Conservation (phyloP, 257 asterid species). For the Nicotiana attenuata region DNA sequence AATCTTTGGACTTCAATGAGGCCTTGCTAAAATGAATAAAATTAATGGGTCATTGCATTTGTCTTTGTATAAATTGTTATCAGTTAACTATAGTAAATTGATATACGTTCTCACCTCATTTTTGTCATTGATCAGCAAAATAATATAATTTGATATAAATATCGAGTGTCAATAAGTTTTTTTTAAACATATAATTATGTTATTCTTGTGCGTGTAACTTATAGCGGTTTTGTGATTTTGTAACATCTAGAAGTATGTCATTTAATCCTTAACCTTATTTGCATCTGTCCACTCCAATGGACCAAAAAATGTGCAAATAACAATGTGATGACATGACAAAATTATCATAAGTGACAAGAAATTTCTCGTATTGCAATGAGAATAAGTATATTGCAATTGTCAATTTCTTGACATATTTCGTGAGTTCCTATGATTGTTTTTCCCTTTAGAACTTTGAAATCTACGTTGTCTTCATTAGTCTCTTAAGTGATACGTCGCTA, state of each 20-base stretch:
- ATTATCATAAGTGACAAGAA: neutral
- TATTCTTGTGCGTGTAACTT: no score
- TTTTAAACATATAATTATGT: no score
- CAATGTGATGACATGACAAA: neutral
- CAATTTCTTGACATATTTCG: neutral
- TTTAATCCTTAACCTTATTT: neutral
- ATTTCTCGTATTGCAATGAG: neutral
- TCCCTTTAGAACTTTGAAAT: neutral
- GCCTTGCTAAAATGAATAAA: no score
- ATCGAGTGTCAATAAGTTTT: no score
- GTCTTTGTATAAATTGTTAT: no score
- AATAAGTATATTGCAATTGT: neutral
- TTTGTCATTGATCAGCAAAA: no score
- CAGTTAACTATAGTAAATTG: no score
- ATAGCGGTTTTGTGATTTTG: no score
- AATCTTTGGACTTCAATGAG: no score
- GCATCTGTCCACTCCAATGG: neutral
- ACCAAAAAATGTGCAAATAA: neutral
- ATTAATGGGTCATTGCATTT: no score
- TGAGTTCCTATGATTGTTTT: neutral
- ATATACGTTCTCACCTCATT: no score
- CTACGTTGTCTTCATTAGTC: neutral
- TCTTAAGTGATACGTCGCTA: neutral
- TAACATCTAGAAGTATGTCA: neutral
- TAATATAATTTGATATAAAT: no score